Evolutionary conservation across 2,329 filamentous ascomycete species (phyloP).

Genomic region (Neopestalotiopsis sp.): DNA sequence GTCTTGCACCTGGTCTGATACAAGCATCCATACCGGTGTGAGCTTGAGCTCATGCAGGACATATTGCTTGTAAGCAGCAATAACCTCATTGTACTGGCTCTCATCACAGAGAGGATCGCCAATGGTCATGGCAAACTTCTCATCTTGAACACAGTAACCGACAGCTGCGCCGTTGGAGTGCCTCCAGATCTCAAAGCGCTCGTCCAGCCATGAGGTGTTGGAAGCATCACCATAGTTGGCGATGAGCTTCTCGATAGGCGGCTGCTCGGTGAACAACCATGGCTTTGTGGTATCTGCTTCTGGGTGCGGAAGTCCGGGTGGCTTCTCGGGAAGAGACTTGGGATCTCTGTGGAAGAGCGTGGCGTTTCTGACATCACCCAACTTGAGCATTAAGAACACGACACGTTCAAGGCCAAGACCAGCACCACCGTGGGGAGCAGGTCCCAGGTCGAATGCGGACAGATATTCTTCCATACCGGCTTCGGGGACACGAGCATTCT

Average conservation of each 20-base stretch:
- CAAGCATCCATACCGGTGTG: conserved; percentile 88
- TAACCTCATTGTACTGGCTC: conserved; percentile 75
- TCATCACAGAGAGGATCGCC: conserved; percentile 86
- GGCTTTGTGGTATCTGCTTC: conserved; percentile 77
- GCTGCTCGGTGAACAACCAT: conserved; percentile 51
- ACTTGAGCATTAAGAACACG: conserved; percentile 81
- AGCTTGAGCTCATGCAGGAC: conserved; percentile 71
- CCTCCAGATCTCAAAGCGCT: conserved; percentile 86
- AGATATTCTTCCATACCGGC: conserved; percentile 91
- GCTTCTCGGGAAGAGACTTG: conserved; percentile 77
- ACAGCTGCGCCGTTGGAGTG: conserved; percentile 80
- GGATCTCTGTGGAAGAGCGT: conserved; percentile 89
- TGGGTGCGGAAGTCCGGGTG: conserved; percentile 76
- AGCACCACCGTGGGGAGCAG: conserved; percentile 87
- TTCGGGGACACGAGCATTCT: conserved; percentile 74
- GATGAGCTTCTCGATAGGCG: conserved; percentile 83
- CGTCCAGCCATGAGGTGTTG: conserved; percentile 92
- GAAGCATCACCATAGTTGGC: conserved; percentile 95
- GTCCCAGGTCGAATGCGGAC: conserved; percentile 84
- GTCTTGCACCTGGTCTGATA: conserved; percentile 78
- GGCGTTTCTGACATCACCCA: conserved; percentile 88
- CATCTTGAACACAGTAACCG: conserved; percentile 76
- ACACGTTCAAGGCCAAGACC: conserved; percentile 91
- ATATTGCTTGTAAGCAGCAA: conserved; percentile 75
- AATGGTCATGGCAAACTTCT: conserved; percentile 80